Evolutionary conservation across 2,329 filamentous ascomycete genomes (phyloP).

Genomic region (Arachnomyces sp.): DNA sequence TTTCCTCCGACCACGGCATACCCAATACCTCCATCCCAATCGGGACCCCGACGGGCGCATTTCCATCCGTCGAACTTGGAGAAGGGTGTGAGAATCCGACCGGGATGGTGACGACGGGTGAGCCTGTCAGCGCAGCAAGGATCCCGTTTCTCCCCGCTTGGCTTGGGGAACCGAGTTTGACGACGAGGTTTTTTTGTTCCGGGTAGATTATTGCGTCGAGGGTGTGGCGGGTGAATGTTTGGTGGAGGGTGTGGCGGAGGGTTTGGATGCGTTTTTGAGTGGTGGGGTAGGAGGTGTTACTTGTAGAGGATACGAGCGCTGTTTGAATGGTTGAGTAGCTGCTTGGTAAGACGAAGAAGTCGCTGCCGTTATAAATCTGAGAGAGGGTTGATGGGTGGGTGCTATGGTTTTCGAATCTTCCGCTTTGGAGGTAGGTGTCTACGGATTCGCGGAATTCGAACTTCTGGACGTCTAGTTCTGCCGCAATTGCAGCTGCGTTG

Average conservation of each 20-base stretch:
- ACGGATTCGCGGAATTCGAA: slow-evolving; percentile 53
- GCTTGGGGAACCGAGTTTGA: slow-evolving; percentile 48
- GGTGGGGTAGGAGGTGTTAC: slow-evolving; percentile 43
- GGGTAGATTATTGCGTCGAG: slow-evolving; percentile 58
- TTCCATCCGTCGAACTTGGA: not conserved
- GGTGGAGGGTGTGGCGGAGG: slow-evolving; percentile 45
- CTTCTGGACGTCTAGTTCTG: slow-evolving; percentile 51
- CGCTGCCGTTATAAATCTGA: slow-evolving; percentile 43
- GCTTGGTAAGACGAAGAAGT: slow-evolving; percentile 54
- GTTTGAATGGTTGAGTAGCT: slow-evolving; percentile 51
- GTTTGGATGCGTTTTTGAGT: slow-evolving; percentile 44
- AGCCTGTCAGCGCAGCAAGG: slow-evolving; percentile 47
- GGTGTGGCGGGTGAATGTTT: slow-evolving; percentile 42
- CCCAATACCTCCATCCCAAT: slow-evolving; percentile 60
- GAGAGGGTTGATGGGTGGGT: slow-evolving; percentile 32
- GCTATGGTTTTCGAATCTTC: slow-evolving; percentile 8
- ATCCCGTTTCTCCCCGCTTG: slow-evolving; percentile 56
- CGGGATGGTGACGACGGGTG: slow-evolving; percentile 42
- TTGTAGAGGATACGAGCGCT: slow-evolving; percentile 45
- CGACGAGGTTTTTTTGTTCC: slow-evolving; percentile 57
- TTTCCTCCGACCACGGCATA: slow-evolving; percentile 47
- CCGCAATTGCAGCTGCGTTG: slow-evolving; percentile 44
- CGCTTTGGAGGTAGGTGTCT: slow-evolving; percentile 47
- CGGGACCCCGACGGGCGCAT: slow-evolving; percentile 51
- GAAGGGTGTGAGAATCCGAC: slow-evolving; percentile 12